Base-by-base conservation (phyloP, 148 eudicot species). In the Simmondsia chinensis region DNA sequence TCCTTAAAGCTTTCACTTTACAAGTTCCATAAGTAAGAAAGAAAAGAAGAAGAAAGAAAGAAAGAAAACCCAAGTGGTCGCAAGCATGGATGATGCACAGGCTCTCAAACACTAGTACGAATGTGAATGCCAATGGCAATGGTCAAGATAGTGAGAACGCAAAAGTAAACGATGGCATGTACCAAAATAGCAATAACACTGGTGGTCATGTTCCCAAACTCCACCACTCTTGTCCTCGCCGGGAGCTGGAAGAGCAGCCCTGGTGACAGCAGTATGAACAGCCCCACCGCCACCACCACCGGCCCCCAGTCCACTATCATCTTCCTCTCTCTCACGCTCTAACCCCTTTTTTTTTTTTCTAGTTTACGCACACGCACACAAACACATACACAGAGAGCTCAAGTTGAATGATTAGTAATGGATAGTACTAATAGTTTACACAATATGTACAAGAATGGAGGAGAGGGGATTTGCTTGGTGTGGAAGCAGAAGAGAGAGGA, bases 261-360 rank as follows among this genome's bases (percentile, higher is more conserved):
- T 10, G 94, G 94, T 4, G 94, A 83, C 17, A 83, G 32, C 19
- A 78, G 43, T 18, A 83, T 75, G 50, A 83, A 83, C 61, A 83
- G 26, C 3, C 51, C 86, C 41, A 79, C 83, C 4, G 94, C 62
- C 41, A 83, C 94, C 28, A 76, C 80, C 27, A 73, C 75, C 13
- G 94, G 94, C 19, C 86, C 94, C 94, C 94, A 83, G 48, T 83
- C 94, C 3, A 71, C 66, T 39, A 61, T 29, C 86, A 72, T 71
- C 24, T 18, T 40, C 28, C 24, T 30, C 23, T 46, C 39, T 35
- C 31, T 39, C 12, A 3, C 47, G 3, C 12, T 35, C 31, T 50
- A 42, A 23, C 33, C 24, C 38, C 4, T 7, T 40, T 12, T 40
- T 12, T 40, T 12, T 46, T 3, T n/a, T 4, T 23, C 12, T 7